A percentile compares a stretch with the other conserved stretches of the same genome.
Conservation (phyloP, 1,284 basidiomycete genomes). For the Microbotryum violaceum region DNA sequence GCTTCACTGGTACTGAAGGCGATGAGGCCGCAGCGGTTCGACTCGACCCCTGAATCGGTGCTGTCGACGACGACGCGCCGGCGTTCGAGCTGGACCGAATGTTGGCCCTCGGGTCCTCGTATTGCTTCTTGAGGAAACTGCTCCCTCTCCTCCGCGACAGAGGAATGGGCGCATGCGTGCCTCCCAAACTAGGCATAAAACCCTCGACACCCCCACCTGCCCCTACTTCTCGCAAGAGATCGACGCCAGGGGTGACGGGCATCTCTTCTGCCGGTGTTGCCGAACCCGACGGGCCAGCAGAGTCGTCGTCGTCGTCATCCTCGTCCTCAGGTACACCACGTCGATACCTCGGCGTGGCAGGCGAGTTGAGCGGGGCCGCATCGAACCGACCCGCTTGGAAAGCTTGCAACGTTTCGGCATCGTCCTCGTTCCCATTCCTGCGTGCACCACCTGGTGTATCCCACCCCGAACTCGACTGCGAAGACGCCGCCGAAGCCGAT, state of each 20-base stretch:
- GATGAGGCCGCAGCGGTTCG: neutral
- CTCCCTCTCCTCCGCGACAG: slow-evolving; percentile 21
- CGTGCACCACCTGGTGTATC: neutral
- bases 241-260: slow-evolving; percentile 29
- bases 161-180: slow-evolving; percentile 25
- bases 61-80: slow-evolving; percentile 29
- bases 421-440: neutral
- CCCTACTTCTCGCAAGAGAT: slow-evolving; percentile 24
- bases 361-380: slow-evolving; percentile 31
- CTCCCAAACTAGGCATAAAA: slow-evolving; percentile 30
- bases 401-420: neutral
- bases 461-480: neutral
- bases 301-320: slow-evolving; percentile 1
- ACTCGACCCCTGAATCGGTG: neutral
- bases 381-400: slow-evolving; percentile 24
- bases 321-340: neutral
- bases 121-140: slow-evolving; percentile 14
- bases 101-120: neutral
- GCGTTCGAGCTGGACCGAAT: neutral
- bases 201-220: slow-evolving; percentile 22
- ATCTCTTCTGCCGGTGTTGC: slow-evolving; percentile 8
- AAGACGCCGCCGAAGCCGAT: neutral
- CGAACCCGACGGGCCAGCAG: neutral
- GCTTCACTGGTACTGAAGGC: slow-evolving; percentile 1
- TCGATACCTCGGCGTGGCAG: slow-evolving; percentile 13